phyloP scores from a whole-genome alignment of 192 early-diverging fungal genomes.

The Umbelopsis sp. region DNA sequence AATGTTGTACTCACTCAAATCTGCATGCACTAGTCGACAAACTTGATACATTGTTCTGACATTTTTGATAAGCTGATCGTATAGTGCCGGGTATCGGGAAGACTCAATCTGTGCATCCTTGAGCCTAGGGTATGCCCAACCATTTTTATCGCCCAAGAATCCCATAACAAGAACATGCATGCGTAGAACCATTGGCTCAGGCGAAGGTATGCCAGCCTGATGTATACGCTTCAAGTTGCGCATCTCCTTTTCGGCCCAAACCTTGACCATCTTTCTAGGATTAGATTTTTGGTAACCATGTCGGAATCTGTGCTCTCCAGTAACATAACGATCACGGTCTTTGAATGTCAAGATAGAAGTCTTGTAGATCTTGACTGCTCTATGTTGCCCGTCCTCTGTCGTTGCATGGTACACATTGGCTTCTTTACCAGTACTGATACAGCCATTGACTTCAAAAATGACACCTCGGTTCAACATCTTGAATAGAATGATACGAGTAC shows the following conservation, averaged over 20 bases:
- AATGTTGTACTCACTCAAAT: slow-evolving; percentile 98
- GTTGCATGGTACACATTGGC: slow-evolving; percentile 98
- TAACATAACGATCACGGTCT: slow-evolving; percentile 96
- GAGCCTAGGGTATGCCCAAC: slow-evolving; percentile 93
- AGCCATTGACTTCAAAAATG: slow-evolving; percentile 95
- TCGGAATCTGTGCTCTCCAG: slow-evolving; percentile 93
- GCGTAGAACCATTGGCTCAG: slow-evolving; percentile 82
- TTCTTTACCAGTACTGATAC: slow-evolving; percentile 97
- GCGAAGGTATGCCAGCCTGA: slow-evolving; percentile 84
- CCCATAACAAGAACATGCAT: slow-evolving; percentile 97
- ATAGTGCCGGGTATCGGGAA: slow-evolving; percentile 72
- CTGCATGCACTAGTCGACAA: slow-evolving; percentile 95
- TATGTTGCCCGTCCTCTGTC: slow-evolving; percentile 79
- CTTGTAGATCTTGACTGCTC: slow-evolving; percentile 98
- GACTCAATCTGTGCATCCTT: slow-evolving; percentile 90
- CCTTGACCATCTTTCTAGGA: slow-evolving; percentile 97
- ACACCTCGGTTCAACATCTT: slow-evolving; percentile 90
- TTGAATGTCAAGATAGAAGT: slow-evolving; percentile 98
- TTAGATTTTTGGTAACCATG: slow-evolving; percentile 94
- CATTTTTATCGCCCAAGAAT: slow-evolving; percentile 88
- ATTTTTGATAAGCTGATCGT: slow-evolving; percentile 83
- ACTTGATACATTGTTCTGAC: slow-evolving; percentile 92
- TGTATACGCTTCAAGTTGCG: slow-evolving; percentile 92
- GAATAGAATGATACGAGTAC: slow-evolving; percentile 96
- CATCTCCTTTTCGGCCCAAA: slow-evolving; percentile 99